phyloP scores from a whole-genome alignment of 2,329 filamentous ascomycete genomes.

The Sordariomycetes sp. region DNA sequence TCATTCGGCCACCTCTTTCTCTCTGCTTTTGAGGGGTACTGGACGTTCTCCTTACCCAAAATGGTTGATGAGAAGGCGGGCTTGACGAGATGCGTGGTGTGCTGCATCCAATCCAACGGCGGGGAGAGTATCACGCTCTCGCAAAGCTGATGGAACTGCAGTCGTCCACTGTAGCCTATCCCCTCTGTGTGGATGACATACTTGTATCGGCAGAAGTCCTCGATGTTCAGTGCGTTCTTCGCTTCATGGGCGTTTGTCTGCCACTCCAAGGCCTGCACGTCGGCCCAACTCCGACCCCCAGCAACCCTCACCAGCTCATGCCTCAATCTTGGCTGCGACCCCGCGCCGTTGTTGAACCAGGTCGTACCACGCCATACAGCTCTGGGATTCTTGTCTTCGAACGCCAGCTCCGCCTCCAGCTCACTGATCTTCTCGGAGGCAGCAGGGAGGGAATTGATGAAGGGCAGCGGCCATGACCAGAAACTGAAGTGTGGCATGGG shows the following conservation, averaged over 20 bases:
- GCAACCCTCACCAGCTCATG: conserved; percentile 27
- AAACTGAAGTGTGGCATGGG: conserved; percentile 47
- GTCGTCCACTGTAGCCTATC: conserved; percentile 41
- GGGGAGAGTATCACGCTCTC: conserved; percentile 36
- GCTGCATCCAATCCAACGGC: conserved; percentile 38
- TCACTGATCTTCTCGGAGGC: conserved; percentile 24
- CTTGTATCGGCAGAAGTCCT: conserved; percentile 41
- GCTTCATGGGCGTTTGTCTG: conserved; percentile 19
- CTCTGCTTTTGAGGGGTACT: not conserved
- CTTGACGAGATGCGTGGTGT: conserved; percentile 35
- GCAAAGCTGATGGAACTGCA: conserved; percentile 42
- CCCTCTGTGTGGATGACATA: conserved; percentile 46
- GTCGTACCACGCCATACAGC: conserved; percentile 43
- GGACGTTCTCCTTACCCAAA: conserved; percentile 1
- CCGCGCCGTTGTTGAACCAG: conserved; percentile 35
- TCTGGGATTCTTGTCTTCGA: conserved; percentile 23
- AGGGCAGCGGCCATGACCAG: conserved; percentile 43
- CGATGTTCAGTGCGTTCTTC: conserved; percentile 34
- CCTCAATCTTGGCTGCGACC: conserved; percentile 24
- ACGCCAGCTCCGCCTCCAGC: conserved; percentile 21
- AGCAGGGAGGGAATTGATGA: conserved; percentile 33
- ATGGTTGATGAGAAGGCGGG: conserved; percentile 31
- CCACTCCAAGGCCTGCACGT: conserved; percentile 33
- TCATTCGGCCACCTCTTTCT: conserved; percentile 26
- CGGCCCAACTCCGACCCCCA: conserved; percentile 32